phyloP scores from a whole-genome alignment of 257 asterid genomes.

The Nicotiana obtusifolia region DNA sequence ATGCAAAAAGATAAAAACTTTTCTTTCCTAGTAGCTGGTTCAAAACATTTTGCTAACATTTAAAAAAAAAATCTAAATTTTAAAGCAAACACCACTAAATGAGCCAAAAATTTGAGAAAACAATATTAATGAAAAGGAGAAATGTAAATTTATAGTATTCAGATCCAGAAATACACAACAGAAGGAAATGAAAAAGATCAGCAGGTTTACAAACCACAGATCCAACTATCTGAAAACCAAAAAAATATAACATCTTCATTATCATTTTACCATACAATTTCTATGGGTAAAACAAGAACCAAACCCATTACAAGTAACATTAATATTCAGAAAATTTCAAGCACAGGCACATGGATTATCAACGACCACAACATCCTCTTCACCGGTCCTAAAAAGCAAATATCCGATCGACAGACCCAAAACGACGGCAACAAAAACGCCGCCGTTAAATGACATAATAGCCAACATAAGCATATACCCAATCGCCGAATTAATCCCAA shows the following conservation, averaged over 20 bases:
- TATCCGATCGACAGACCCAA: constrained; percentile 65
- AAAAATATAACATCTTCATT: not conserved
- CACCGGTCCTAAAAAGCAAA: constrained; percentile 54
- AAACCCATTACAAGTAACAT: not conserved
- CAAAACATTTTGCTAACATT: too few relatives aligned
- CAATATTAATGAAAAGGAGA: not conserved
- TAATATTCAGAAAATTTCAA: constrained; percentile 17
- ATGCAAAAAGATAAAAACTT: too few relatives aligned
- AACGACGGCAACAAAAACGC: constrained; percentile 66
- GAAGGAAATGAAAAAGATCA: not conserved
- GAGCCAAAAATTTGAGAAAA: too few relatives aligned
- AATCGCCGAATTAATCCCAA: constrained; percentile 68
- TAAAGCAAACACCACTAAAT: too few relatives aligned
- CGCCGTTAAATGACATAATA: constrained; percentile 82
- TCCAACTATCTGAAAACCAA: not conserved
- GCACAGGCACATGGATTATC: constrained; percentile 86
- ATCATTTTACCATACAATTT: not conserved
- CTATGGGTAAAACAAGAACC: not conserved
- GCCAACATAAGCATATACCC: constrained; percentile 85
- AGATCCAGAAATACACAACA: not conserved
- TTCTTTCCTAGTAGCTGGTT: too few relatives aligned
- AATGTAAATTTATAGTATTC: not conserved
- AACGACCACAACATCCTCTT: constrained; percentile 35
- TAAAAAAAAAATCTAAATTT: too few relatives aligned
- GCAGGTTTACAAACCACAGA: not conserved